phyloP scores from a whole-genome alignment of 345 rosid genomes.

The Eucalyptus polyanthemos region DNA sequence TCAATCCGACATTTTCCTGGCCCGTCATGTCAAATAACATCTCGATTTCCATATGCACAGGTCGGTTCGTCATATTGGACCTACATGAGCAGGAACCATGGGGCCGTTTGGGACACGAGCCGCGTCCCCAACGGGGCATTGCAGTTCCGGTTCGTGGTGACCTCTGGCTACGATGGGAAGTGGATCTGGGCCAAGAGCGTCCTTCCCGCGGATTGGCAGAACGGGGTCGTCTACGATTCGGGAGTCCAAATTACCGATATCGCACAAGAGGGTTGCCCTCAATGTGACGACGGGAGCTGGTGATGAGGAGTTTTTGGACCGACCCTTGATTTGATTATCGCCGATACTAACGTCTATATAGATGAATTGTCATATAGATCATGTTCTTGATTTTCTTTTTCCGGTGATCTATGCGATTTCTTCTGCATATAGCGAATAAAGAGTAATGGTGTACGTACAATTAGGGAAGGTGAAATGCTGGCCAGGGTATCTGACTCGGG shows the following conservation, averaged over 20 bases:
- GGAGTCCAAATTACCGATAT: slow-evolving; percentile 72
- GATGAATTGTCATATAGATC: not conserved
- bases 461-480: not conserved
- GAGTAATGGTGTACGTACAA: not conserved
- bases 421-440: not conserved
- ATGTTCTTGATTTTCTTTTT: not conserved
- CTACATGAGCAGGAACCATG: slow-evolving; percentile 54
- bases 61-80: slow-evolving; percentile 67
- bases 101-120: slow-evolving; percentile 74
- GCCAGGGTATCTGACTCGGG: not conserved
- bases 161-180: slow-evolving; percentile 79
- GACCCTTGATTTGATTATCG: not conserved
- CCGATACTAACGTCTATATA: not conserved
- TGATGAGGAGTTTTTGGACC: not conserved
- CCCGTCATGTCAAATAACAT: not conserved
- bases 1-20: not conserved
- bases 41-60: not conserved
- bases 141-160: slow-evolving; percentile 69
- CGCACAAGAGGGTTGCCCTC: slow-evolving; percentile 80
- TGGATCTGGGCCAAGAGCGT: slow-evolving; percentile 61
- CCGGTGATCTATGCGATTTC: not conserved
- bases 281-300: slow-evolving; percentile 49
- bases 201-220: slow-evolving; percentile 66
- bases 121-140: slow-evolving; percentile 61
- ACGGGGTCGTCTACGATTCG: slow-evolving; percentile 46